Evolutionary conservation across 345 rosid species (phyloP), one percentile per base, ranked within the genome.

Genomic region (Luvunga scandens): DNA sequence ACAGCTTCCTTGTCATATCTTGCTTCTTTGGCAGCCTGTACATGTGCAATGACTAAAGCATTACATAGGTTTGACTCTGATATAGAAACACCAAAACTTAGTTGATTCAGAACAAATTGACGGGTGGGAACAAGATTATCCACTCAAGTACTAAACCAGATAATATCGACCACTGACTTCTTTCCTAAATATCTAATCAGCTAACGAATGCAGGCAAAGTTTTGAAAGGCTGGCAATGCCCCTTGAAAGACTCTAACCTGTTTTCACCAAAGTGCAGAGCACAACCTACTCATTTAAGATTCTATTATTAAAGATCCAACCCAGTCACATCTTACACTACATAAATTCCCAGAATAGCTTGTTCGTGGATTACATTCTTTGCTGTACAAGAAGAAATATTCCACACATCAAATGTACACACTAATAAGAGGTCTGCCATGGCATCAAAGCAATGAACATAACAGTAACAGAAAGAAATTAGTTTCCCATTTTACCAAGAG

Each of bases 1-100:
- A 97, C 68, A 68, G 94, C 97, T 88, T 97, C 99, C 86, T 97
- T 93, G 89, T 97, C 99, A 42, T 85, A 92, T 86, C 98, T 93
- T 79, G 96, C 94, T 84, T 92, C 98, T 86, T 88, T 97, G 42
- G 97, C 97, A 48, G 99, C 99, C 99, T 97, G 87, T 55, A 85
- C 33, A 78, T 34, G 69, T 65, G 75, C 76, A 84, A 72, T 60
- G 77, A 73, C 79, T n/a, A 38, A 56, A 75, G 19, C 27, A 31
- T 66, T 61, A 31, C 27, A 18, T 7, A 48, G 28, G 14, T 30
- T 63, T 38, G 30, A 50, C 56, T 50, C 63, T 42, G 50, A 45
- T 45, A 71, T 33, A 18, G 50, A 57, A 72, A 72, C 75, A 56
- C 30, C 63, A 10, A 25, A 50, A 55, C 13, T 69, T 9, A 25